These are phyloP conservation scores for Pichia kudriavzevii DNA, from an alignment of 1,139 yeast genomes.

Conservation along the genomic window DNA sequence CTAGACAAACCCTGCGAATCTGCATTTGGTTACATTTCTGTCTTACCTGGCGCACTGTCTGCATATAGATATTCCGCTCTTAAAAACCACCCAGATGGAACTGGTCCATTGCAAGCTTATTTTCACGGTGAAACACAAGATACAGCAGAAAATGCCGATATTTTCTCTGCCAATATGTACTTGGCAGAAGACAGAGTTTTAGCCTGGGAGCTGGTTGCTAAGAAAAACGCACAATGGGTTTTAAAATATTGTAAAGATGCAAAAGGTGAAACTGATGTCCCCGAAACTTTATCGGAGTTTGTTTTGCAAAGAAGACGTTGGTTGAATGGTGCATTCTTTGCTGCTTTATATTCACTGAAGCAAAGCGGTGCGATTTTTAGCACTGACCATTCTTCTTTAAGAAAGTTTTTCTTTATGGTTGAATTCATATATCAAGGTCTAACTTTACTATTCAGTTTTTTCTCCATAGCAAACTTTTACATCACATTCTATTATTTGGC, in stretches of 20 bases:
- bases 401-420: constrained; percentile 73
- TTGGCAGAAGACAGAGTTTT: constrained; percentile 94
- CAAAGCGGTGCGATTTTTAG: constrained; percentile 76
- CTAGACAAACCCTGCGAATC: constrained; percentile 93
- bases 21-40: constrained; percentile 86
- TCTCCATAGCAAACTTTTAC: constrained; percentile 79
- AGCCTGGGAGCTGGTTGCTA: constrained; percentile 96
- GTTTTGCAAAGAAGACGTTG: constrained; percentile 94
- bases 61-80: constrained; percentile 91
- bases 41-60: constrained; percentile 91
- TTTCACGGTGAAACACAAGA: constrained; percentile 69
- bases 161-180: constrained; percentile 95
- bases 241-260: constrained; percentile 89
- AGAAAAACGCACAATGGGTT: constrained; percentile 81
- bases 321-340: constrained; percentile 97
- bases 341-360: constrained; percentile 81
- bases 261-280: constrained; percentile 96
- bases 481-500: constrained; percentile 88
- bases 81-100: constrained; percentile 78
- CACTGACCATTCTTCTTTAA: constrained; percentile 70
- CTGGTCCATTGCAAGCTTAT: constrained; percentile 83
- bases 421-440: constrained; percentile 80
- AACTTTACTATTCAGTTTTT: constrained; percentile 74
- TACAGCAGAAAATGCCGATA: constrained; percentile 52
- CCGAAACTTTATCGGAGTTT: constrained; percentile 84